Conservation (phyloP, 371 early-diverging fungal genomes). For the Haplosporangium sp. region DNA sequence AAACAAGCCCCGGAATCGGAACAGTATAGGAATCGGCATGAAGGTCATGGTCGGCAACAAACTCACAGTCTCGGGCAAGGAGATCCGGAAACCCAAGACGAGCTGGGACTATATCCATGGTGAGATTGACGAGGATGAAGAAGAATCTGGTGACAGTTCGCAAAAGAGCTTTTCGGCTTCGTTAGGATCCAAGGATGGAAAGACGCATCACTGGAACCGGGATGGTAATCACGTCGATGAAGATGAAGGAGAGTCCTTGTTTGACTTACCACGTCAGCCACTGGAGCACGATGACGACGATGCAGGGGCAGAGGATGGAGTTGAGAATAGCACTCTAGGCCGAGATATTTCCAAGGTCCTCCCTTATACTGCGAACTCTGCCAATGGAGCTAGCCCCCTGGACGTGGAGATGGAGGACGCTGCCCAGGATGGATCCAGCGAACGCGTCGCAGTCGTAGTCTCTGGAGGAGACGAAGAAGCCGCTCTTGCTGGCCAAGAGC, state of each 20-base stretch:
- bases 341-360: constrained; percentile 23
- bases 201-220: constrained; percentile 13
- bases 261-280: constrained; percentile 29
- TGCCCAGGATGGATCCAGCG: constrained; percentile 22
- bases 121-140: constrained; percentile 37
- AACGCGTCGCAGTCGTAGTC: constrained; percentile 28
- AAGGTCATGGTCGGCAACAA: constrained; percentile 54
- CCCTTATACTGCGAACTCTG: constrained; percentile 15
- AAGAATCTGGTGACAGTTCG: constrained; percentile 6
- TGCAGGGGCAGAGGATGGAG: neutral
- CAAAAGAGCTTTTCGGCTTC: constrained; percentile 26
- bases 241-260: constrained; percentile 22
- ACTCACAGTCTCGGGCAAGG: constrained; percentile 51
- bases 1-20: constrained; percentile 51
- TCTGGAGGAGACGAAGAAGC: constrained; percentile 11
- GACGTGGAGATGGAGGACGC: constrained; percentile 37
- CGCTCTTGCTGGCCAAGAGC: constrained; percentile 47
- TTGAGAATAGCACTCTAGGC: neutral
- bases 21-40: constrained; percentile 48
- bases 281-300: constrained; percentile 16
- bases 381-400: constrained; percentile 29
- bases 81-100: constrained; percentile 48
- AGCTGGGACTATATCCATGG: constrained; percentile 52
- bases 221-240: constrained; percentile 13
- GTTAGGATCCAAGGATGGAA: constrained; percentile 24